These are phyloP conservation scores for Tolypocladium ovalisporum DNA, from an alignment of 2,329 filamentous ascomycete genomes.

Conservation along the genomic window DNA sequence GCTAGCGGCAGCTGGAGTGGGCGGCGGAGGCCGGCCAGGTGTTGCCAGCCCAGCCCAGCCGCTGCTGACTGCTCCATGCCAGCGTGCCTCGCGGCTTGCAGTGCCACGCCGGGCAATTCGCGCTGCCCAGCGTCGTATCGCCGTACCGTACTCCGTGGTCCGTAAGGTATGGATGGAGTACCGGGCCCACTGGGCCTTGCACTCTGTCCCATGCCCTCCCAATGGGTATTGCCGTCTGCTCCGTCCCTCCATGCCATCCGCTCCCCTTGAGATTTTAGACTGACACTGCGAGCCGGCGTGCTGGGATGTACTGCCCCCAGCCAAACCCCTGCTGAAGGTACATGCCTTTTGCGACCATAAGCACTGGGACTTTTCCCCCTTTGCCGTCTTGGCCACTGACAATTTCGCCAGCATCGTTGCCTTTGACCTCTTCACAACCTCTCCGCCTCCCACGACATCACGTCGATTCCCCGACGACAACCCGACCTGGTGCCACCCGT, in stretches of 20 bases:
- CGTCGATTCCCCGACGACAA: neutral
- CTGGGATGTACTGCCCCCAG: neutral
- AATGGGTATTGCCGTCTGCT: neutral
- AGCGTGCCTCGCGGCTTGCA: no score
- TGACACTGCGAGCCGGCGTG: neutral
- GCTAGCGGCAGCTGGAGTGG: constrained; percentile 1
- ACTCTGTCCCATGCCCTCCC: no score
- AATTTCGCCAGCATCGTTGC: neutral
- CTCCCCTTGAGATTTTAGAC: neutral
- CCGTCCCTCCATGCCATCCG: neutral
- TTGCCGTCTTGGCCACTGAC: neutral
- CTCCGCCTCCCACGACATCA: neutral
- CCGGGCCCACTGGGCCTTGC: no score
- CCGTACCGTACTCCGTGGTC: no score
- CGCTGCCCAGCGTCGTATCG: neutral
- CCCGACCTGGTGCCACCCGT: neutral
- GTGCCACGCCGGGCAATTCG: no score
- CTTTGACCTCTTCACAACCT: neutral
- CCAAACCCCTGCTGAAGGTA: neutral
- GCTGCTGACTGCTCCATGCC: neutral
- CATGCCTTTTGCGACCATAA: neutral
- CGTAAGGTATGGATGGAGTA: no score
- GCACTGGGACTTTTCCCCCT: neutral
- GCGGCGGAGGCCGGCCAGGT: neutral
- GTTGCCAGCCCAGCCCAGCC: neutral